Base-by-base conservation (phyloP, 306 rosid genomes). In the Begonia peltatifolia region DNA sequence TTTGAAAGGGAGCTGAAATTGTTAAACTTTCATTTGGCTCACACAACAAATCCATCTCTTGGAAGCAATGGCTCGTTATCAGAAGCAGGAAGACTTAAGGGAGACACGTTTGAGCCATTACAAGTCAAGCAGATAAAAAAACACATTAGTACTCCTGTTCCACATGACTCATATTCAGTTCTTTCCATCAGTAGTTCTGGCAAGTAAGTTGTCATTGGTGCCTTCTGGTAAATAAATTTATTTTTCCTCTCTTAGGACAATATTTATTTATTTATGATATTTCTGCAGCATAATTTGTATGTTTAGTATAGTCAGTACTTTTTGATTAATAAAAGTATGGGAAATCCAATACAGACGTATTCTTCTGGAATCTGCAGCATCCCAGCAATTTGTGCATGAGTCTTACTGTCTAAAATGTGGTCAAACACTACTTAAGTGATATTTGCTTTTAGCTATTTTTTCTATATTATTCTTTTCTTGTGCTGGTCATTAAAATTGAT, bases 161-260 rank as follows among this genome's bases (percentile, higher is more conserved):
- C 96, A 12, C 96, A 92, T 64, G 99, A 92, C 79, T 87, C 99
- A 11, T 75, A 92, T 68, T 92, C 99, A 6, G 83, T 92, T 63
- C 94, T 92, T 66, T 92, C 99, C 64, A 76, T 86, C 48, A 92
- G 99, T 90, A 81, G 88, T 75, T 92, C 99, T 4, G 99, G 96
- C 73, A 92, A 92, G 99, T 92, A 81, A 80, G 99, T 80, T 69
- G 58, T 72, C 20, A 46, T 60, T 56, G 54, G 57, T 36, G 49
- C 61, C 66, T 70, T 15, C 60, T 50, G 18, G 10, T 30, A 30
- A 30, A 30, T 7, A 30, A 30, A 30, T 30, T 30, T 20, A 20
- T 5, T 30, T 30, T 30, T 5, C 38, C 38, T 30, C 9, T 5
- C 38, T 3, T 5, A 30, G 38, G 38, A 30, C 38, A 30, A 6